Evolutionary conservation across 495 filamentous ascomycete species (phyloP), one percentile per base, ranked within the genome.

Genomic region (Xylaria grammica): DNA sequence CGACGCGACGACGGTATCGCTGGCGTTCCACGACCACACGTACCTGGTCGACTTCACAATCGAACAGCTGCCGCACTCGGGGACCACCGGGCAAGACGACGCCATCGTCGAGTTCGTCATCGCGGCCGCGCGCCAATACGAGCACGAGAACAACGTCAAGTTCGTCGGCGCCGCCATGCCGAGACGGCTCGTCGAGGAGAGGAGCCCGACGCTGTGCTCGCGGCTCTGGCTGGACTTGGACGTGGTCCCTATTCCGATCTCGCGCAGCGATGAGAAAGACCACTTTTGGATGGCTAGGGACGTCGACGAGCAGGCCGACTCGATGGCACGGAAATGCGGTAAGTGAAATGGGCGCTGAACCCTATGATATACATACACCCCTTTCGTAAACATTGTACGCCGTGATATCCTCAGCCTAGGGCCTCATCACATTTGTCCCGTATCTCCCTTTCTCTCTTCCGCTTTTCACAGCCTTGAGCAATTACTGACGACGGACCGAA

Each of bases 231-330:
- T 85, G 9, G 88, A 93, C 55, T 78, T 94, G 17, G 92, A 96
- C 71, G 87, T 93, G 42, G 83, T 94, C 3, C 89, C 89, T 0
- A 79, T 95, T 48, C 84, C 87, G 15, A 77, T 84, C 69, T 76
- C 81, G 30, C 78, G 81, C 32, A 74, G 79, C 55, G 72, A 78
- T 51, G 78, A 81, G 63, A 78, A 79, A 17, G 74, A 69, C 48
- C 75, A 71, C 11, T 82, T 81, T 71, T 84, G 84, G 82, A 78
- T 85, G 40, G 72, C 76, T 7, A 87, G 85, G 66, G 75, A 82
- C 40, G 83, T 92, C 13, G 92, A 94, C 65, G 92, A 96, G 70
- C 90, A 94, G 74, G 91, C 92, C 2, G 92, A 96, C 69, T 91
- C 91, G 0, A 91, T 94, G 86, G 89, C 87, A 3, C 83, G 92